Base-by-base conservation (phyloP, 805 yeast species). In the Candida oleophila region DNA sequence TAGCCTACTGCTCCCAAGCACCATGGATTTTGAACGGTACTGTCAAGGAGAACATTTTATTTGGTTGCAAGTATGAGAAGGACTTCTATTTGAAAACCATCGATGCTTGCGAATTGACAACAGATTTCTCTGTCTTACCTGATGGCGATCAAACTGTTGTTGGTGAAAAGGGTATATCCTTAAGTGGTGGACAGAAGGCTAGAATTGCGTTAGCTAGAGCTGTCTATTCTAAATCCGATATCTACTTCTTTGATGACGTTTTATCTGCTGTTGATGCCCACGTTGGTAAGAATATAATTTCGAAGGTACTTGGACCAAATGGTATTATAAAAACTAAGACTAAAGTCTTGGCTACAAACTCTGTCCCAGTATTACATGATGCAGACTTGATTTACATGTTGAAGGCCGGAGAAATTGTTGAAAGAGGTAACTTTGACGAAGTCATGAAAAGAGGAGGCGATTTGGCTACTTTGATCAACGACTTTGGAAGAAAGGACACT, bases 401-500 rank as follows among this genome's bases (percentile, higher is more conserved):
- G 46, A 56, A 55, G 33, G 51, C 46, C 19, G 68, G 69, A 4
- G 49, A 55, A 16, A 62, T 70, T 19, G 47, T 55, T n/a, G 76
- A 71, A 49, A 50, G 59, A n/a, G 72, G 89, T 11, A 68, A 73
- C 5, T 85, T 76, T 58, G 59, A 66, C 5, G 76, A 77, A 41
- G 73, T 81, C 15, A 60, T 77, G 73, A 69, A 49, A 1, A 55
- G 54, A 14, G 61, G 60, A 12, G 65, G 74, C 1, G 67, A 64
- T 8, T 63, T 78, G 28, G 62, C 64, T 3, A 50, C 52, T 14
- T 57, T 69, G 49, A 62, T 68, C 36, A 50, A 49, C 5, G 74
- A 69, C 41, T 67, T 62, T 47, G 66, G 68, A 11, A 50, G 56
- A 19, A 48, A 56, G n/a, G 53, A 52, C 19, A 55, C 54, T 14